Evolutionary conservation across 176 grass and related monocot genomes (phyloP), one percentile per base, ranked within the genome.

Genomic region (Eleusine indica): DNA sequence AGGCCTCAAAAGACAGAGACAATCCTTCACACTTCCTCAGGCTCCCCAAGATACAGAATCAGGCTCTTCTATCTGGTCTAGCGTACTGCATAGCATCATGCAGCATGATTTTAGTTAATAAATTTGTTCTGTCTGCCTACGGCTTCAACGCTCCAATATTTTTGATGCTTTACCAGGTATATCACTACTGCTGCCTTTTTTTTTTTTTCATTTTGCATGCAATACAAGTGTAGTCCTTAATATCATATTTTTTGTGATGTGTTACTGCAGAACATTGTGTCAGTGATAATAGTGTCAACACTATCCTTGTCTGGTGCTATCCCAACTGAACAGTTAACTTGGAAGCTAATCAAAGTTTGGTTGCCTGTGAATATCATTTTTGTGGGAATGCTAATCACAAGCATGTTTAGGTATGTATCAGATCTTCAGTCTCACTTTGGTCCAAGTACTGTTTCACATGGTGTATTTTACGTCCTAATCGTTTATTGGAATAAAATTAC

Each of bases 151-250:
- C 96, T 85, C 93, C 93, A 68, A 93, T 98, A 75, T 98, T 87
- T n/a, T 85, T 98, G 74, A 98, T 98, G 96, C 74, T 98, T 56
- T 98, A 98, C 74, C 96, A 98, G 96, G 96, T 95, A 76, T 70
- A 41, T 14, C 38, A 13, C 41, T 74, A 43, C 39, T 72, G 11
- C 76, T 85, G 14, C 38, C 15, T 83, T 35, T 35, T 73, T 6
- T 80, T 80, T 73, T 71, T 65, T 87, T 74, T 9, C 46, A 67
- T 8, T 73, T 89, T 58, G 10, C 53, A 52, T 64, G 52, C 70
- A 86, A 71, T 53, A 56, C 61, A 75, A 13, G 0, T 61, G 12
- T 51, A 35, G 19, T 63, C 8, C 58, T 15, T 93, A 38, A 67
- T 18, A 75, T 0, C 43, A 68, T 82, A 43, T 76, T 87, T 42